Evolutionary conservation across 2,329 filamentous ascomycete species (phyloP).

Genomic region (Leptographium procerum): DNA sequence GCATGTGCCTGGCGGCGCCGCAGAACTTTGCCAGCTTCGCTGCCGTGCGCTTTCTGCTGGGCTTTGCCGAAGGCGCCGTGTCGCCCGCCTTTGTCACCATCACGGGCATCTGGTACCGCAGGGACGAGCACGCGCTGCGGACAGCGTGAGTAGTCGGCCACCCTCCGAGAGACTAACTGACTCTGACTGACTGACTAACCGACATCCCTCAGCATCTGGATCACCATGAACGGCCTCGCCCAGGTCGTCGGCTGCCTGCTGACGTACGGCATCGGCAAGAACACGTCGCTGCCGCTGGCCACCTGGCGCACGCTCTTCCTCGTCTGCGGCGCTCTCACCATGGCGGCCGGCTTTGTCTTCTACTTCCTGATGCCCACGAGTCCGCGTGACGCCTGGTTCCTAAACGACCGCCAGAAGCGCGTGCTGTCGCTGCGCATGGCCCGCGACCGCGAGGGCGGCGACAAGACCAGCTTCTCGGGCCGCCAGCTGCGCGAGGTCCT

Average conservation of each 20-base stretch:
- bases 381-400: slow-evolving; percentile 36
- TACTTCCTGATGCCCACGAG: slow-evolving; percentile 33
- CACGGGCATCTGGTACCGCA: slow-evolving; percentile 29
- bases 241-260: slow-evolving; percentile 32
- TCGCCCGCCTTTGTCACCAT: slow-evolving; percentile 34
- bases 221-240: slow-evolving; percentile 33
- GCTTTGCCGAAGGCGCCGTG: slow-evolving; percentile 29
- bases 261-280: slow-evolving; percentile 40
- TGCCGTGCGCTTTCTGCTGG: slow-evolving; percentile 26
- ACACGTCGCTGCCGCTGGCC: slow-evolving; percentile 23
- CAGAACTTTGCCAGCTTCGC: slow-evolving; percentile 25
- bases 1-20: slow-evolving; percentile 29
- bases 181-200: too few relatives aligned
- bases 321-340: slow-evolving; percentile 36
- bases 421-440: slow-evolving; percentile 25
- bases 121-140: slow-evolving; percentile 23
- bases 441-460: slow-evolving; percentile 21
- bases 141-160: slow-evolving; percentile 18
- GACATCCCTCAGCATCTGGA: slow-evolving; percentile 29
- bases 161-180: too few relatives aligned
- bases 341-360: slow-evolving; percentile 30
- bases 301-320: slow-evolving; percentile 38
- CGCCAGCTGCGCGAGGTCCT: slow-evolving; percentile 32
- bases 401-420: slow-evolving; percentile 29
- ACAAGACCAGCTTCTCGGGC: slow-evolving; percentile 29